Evolutionary conservation across 2,329 filamentous ascomycete species (phyloP), one percentile per base, ranked within the genome.

Genomic region (Phaeomoniella chlamydospora): DNA sequence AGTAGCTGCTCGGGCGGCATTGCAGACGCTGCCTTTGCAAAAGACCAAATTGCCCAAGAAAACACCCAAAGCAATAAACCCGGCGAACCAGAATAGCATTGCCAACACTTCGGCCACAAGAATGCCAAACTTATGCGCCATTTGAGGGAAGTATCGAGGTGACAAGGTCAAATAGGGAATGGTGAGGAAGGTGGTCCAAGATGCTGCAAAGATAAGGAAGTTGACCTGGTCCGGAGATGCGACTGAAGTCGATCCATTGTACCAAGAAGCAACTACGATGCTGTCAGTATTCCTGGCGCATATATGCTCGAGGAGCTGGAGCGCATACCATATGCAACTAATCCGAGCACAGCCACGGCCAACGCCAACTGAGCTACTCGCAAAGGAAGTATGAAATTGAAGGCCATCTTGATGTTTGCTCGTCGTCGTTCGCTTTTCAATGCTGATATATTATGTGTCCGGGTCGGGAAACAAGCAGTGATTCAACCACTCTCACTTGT

Each of bases 21-120:
- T 63, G 55, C 81, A 87, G 12, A 62, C 64, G 13, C 56, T 61
- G 30, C 64, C 62, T 30, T 60, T 64, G 50, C 74, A 77, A 38
- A 68, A 61, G 5, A 52, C 57, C 0, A 72, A 61, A 12, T 70
- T 65, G 36, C 71, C 70, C 39, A 85, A 58, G 34, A 36, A 36
- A 18, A 29, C 34, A 15, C 16, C 34, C 9, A 87, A 58, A 0
- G 84, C 83, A 45, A 92, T 77, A 48, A 85, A 80, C 4, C 84
- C 85, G 1, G 80, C 77, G 51, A 94, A 90, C 86, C 86, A 94
- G 64, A 92, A 92, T 38, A 92, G 67, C 60, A 80, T 77, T 6
- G 83, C 90, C 15, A 90, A 45, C 33, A 64, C 65, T 49, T 92
- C 81, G 18, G 83, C 65, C 1, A 49, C 75, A 13, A 87, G 62